Evolutionary conservation across 164 flowering plant species (phyloP).

Genomic region (Cinnamomum chago): DNA sequence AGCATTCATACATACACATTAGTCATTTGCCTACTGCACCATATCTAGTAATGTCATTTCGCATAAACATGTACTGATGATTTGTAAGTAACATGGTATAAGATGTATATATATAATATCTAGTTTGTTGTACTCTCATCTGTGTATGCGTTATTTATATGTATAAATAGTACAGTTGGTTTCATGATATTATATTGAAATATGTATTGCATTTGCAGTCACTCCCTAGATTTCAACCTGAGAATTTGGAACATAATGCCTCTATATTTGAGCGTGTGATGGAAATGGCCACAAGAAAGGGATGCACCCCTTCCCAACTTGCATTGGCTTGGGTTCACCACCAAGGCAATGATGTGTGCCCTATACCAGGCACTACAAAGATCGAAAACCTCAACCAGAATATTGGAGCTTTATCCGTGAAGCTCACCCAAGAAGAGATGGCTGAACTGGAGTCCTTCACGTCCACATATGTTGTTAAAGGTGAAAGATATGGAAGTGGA

Average conservation of each 20-base stretch:
- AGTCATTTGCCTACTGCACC: not conserved
- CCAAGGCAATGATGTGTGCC: constrained; percentile 34
- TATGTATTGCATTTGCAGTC: constrained; percentile 11
- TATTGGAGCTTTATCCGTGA: constrained; percentile 37
- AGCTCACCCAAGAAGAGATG: constrained; percentile 34
- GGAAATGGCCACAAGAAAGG: constrained; percentile 29
- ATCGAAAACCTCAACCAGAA: constrained; percentile 40
- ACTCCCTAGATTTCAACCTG: constrained; percentile 29
- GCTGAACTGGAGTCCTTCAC: constrained; percentile 33
- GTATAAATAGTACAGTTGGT: not conserved
- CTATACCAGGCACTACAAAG: constrained; percentile 51
- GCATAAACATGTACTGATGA: not conserved
- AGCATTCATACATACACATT: not conserved
- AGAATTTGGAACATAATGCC: constrained; percentile 32
- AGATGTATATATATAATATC: not conserved
- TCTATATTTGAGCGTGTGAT: constrained; percentile 24
- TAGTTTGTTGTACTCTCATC: not conserved
- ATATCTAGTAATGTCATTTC: not conserved
- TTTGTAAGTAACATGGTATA: not conserved
- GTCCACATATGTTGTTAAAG: constrained; percentile 24
- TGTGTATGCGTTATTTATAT: not conserved
- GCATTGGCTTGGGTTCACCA: constrained; percentile 45
- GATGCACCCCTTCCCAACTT: constrained; percentile 36
- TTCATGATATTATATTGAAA: not conserved
- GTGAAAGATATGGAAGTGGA: constrained; percentile 21